Conservation (phyloP, 768 basidiomycete genomes). For the Tylopilus felleus region DNA sequence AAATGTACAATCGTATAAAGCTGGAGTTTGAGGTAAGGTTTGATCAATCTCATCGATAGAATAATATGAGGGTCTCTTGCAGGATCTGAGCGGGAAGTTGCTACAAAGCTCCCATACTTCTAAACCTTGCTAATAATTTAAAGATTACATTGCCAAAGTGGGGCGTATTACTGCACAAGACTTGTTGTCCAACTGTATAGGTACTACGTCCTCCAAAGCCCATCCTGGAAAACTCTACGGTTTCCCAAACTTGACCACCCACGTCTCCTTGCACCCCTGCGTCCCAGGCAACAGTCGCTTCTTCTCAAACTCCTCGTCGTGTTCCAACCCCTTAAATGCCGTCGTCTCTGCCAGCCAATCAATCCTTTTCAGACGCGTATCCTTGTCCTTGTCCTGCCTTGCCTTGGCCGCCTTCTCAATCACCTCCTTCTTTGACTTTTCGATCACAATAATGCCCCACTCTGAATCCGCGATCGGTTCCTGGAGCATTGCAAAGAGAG, state of each 20-base stretch:
- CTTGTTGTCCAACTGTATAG: not conserved
- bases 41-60: too few relatives aligned
- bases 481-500: slow-evolving; percentile 47
- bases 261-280: slow-evolving; percentile 48
- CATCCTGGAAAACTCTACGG: slow-evolving; percentile 10
- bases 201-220: not conserved
- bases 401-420: slow-evolving; percentile 52
- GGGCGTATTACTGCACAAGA: not conserved
- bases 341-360: slow-evolving; percentile 62
- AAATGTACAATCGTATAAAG: too few relatives aligned
- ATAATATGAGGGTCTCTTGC: too few relatives aligned
- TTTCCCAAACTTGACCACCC: slow-evolving; percentile 51
- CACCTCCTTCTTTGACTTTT: slow-evolving; percentile 40
- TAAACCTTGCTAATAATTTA: too few relatives aligned
- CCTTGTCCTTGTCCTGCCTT: slow-evolving; percentile 38
- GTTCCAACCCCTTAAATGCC: slow-evolving; percentile 60
- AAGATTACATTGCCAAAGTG: slow-evolving; percentile 2
- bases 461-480: slow-evolving; percentile 60
- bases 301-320: slow-evolving; percentile 54
- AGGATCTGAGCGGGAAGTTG: too few relatives aligned
- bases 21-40: too few relatives aligned
- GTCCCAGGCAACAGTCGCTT: slow-evolving; percentile 46
- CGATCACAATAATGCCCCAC: slow-evolving; percentile 53
- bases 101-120: too few relatives aligned
- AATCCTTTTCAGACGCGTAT: slow-evolving; percentile 47